Percentiles rank a stretch among this genome's conserved stretches.
phyloP scores from a whole-genome alignment of 1,284 basidiomycete genomes.

The Cutaneotrichosporon sp. region DNA sequence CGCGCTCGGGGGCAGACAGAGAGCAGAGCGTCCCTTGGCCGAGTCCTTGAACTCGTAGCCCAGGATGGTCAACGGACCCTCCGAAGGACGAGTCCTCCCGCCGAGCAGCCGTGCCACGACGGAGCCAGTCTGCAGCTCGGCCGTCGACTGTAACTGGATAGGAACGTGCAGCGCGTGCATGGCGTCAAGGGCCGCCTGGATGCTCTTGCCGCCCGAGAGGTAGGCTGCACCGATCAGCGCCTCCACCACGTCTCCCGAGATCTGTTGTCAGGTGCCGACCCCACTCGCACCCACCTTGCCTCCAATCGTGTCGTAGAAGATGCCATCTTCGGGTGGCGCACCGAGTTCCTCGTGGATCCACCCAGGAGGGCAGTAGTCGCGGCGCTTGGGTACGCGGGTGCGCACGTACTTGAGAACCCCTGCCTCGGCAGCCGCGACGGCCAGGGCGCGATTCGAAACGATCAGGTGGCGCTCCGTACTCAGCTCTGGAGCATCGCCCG shows the following conservation, averaged over 20 bases:
- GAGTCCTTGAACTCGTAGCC: slow-evolving; percentile 32
- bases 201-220: slow-evolving; percentile 20
- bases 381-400: slow-evolving; percentile 17
- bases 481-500: slow-evolving; percentile 5
- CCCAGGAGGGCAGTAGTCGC: slow-evolving; percentile 35
- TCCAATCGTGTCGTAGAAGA: slow-evolving; percentile 24
- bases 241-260: slow-evolving; percentile 36
- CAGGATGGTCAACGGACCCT: slow-evolving; percentile 20
- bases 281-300: slow-evolving; percentile 33
- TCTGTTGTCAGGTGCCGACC: neutral
- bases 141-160: slow-evolving; percentile 7
- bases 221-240: slow-evolving; percentile 43
- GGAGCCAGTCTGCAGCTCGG: neutral
- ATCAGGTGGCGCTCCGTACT: slow-evolving; percentile 29
- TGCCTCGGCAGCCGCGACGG: slow-evolving; percentile 21
- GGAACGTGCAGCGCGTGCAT: slow-evolving; percentile 29
- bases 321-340: neutral
- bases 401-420: slow-evolving; percentile 41
- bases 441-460: slow-evolving; percentile 35
- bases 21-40: neutral
- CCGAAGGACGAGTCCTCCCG: neutral
- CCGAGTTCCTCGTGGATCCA: slow-evolving; percentile 24
- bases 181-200: slow-evolving; percentile 25
- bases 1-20: neutral
- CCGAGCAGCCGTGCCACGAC: neutral